A percentile compares a stretch with the other conserved stretches of the same genome.
phyloP scores from a whole-genome alignment of 2,329 filamentous ascomycete genomes.

The Alternaria angustiovoidea region DNA sequence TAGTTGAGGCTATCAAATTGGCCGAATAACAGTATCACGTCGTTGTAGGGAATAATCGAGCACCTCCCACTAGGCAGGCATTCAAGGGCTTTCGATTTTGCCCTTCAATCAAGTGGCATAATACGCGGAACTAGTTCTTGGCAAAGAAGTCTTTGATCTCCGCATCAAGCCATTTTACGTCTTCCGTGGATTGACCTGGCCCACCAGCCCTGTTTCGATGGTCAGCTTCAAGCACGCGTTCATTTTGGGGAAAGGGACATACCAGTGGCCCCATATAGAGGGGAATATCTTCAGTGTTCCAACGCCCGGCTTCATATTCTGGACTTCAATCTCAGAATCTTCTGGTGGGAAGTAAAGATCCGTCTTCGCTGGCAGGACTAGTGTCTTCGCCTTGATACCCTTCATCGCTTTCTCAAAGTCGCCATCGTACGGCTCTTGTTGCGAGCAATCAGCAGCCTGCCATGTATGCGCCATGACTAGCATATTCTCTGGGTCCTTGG shows the following conservation, averaged over 20 bases:
- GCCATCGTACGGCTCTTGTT: slow-evolving; percentile 72
- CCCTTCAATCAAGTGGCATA: not conserved
- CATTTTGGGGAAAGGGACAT: slow-evolving; percentile 35
- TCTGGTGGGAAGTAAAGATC: slow-evolving; percentile 86
- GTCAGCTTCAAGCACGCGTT: slow-evolving; percentile 15
- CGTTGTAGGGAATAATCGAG: too few relatives aligned
- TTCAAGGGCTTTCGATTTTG: too few relatives aligned
- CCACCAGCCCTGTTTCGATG: slow-evolving; percentile 67
- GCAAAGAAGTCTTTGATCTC: slow-evolving; percentile 64
- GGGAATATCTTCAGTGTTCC: slow-evolving; percentile 64
- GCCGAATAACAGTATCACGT: not conserved
- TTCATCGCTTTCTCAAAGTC: slow-evolving; percentile 69
- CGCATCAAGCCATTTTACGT: slow-evolving; percentile 75
- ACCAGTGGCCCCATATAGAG: slow-evolving; percentile 71
- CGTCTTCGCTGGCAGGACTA: slow-evolving; percentile 75
- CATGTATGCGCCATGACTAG: slow-evolving; percentile 79
- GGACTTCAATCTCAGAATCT: slow-evolving; percentile 78
- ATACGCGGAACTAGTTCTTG: slow-evolving; percentile 18
- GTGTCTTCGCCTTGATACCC: slow-evolving; percentile 73
- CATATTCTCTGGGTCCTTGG: slow-evolving; percentile 79
- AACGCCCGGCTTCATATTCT: slow-evolving; percentile 66
- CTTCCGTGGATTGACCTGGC: slow-evolving; percentile 73
- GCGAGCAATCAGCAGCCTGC: slow-evolving; percentile 76
- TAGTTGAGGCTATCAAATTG: slow-evolving; percentile 29
- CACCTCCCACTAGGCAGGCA: too few relatives aligned